Evolutionary conservation across 345 rosid genomes (phyloP).

Genomic region (Microthlaspi erraticum): DNA sequence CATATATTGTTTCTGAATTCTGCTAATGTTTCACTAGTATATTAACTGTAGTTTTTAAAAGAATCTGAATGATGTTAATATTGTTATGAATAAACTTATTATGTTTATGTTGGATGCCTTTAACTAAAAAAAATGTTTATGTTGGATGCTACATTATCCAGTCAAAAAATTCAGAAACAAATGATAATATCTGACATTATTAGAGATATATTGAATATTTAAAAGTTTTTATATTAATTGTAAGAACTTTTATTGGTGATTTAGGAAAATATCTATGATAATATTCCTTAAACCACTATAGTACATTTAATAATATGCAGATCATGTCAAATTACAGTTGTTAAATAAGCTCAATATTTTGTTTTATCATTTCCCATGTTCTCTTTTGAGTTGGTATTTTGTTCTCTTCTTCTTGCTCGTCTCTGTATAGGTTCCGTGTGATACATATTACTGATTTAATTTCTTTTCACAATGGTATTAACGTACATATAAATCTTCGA

Average conservation of each 20-base stretch:
- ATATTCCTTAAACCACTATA: conserved; percentile 18
- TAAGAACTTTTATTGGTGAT: background rate
- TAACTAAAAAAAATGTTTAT: no score
- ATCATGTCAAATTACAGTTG: conserved; percentile 33
- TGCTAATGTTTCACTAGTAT: background rate
- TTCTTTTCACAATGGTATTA: conserved; percentile 9
- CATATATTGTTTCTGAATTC: background rate
- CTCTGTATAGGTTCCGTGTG: conserved; percentile 26
- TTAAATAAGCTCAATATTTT: conserved; percentile 9
- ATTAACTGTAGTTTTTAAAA: background rate
- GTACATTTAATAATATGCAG: conserved; percentile 15
- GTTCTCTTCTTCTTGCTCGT: conserved; percentile 34
- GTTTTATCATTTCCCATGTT: conserved; percentile 34
- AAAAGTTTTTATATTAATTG: background rate
- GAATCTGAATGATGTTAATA: background rate
- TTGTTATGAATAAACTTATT: background rate
- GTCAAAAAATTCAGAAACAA: background rate
- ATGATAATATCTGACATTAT: background rate
- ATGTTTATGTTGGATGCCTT: no score
- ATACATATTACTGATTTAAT: conserved; percentile 16
- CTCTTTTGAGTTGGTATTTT: conserved; percentile 39
- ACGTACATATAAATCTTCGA: background rate
- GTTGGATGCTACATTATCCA: background rate
- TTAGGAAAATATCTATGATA: conserved; percentile 16
- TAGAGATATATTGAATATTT: conserved; percentile 5